Conservation (phyloP, 1,139 yeast species). For the Kodamaea arcana region DNA sequence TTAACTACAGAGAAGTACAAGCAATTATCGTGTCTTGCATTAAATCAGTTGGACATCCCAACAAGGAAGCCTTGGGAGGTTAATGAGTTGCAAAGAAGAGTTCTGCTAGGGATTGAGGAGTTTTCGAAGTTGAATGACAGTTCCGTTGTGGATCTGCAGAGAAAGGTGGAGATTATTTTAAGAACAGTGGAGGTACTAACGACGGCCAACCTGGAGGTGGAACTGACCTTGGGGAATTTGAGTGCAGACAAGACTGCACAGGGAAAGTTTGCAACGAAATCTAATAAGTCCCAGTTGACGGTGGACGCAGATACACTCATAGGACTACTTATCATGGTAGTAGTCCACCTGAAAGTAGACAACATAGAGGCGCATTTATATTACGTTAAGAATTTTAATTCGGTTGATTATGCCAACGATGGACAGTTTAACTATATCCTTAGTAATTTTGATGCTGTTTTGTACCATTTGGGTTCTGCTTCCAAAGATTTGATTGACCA, state of each 20-base stretch:
- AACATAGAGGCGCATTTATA: constrained; percentile 60
- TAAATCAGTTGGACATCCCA: constrained; percentile 70
- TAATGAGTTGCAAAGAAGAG: constrained; percentile 44
- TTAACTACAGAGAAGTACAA: constrained; percentile 35
- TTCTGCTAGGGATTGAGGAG: constrained; percentile 50
- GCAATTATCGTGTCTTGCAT: constrained; percentile 49
- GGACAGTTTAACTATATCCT: constrained; percentile 45
- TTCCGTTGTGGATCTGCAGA: constrained; percentile 45
- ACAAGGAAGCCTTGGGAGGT: constrained; percentile 35
- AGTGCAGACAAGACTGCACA: constrained; percentile 9
- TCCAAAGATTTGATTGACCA: constrained; percentile 34
- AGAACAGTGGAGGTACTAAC: constrained; percentile 55
- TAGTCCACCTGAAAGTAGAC: constrained; percentile 58
- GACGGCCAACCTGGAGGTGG: no score
- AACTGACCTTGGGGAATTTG: no score
- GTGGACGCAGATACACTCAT: constrained; percentile 83
- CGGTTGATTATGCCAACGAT: constrained; percentile 23
- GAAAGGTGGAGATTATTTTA: constrained; percentile 51
- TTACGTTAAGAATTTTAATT: constrained; percentile 61
- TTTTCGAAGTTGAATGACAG: constrained; percentile 49
- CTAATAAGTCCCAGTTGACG: constrained; percentile 16
- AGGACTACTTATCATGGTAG: constrained; percentile 66
- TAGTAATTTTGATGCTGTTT: constrained; percentile 80
- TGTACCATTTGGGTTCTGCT: constrained; percentile 52
- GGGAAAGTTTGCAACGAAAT: constrained; percentile 2